Evolutionary conservation across 2,329 filamentous ascomycete genomes (phyloP).

Genomic region (Shiraia sp.): DNA sequence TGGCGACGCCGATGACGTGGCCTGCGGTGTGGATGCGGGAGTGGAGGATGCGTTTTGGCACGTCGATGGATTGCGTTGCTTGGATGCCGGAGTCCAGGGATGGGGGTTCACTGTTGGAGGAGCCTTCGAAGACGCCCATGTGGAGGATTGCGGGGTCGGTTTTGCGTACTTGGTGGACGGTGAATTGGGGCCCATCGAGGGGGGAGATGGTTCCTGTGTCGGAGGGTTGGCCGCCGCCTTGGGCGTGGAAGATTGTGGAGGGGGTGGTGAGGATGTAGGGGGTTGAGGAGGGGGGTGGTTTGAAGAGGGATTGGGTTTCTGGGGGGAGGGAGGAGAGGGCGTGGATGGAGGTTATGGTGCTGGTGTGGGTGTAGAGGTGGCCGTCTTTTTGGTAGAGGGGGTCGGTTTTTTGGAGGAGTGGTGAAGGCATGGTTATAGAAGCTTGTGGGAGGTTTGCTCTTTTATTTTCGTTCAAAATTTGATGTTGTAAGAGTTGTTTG

Average conservation of each 20-base stretch:
- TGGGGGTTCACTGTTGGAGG: no score
- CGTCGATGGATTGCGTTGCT: slow-evolving; percentile 60
- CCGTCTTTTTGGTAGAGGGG: slow-evolving; percentile 48
- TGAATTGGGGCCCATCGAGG: slow-evolving; percentile 49
- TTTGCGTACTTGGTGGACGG: slow-evolving; percentile 62
- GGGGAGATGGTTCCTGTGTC: slow-evolving; percentile 63
- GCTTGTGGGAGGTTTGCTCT: no score
- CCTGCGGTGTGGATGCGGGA: slow-evolving; percentile 75
- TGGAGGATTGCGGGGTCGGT: slow-evolving; percentile 64
- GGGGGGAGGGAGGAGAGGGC: slow-evolving; percentile 57
- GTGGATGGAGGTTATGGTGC: slow-evolving; percentile 52
- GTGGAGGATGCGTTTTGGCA: slow-evolving; percentile 63
- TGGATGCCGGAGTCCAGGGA: no score
- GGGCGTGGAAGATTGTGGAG: slow-evolving; percentile 74
- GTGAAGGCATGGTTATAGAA: no score
- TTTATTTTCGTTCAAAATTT: no score
- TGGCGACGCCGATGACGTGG: slow-evolving; percentile 70
- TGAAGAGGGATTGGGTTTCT: slow-evolving; percentile 61
- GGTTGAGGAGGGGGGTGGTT: slow-evolving; percentile 52
- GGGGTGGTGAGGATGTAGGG: slow-evolving; percentile 64
- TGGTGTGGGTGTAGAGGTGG: slow-evolving; percentile 49
- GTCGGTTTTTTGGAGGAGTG: slow-evolving; percentile 24
- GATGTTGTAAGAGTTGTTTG: no score
- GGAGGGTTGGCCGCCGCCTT: slow-evolving; percentile 74
- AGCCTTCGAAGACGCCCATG: slow-evolving; percentile 59